These are phyloP conservation scores for Lachnellula arida DNA, from an alignment of 2,329 filamentous ascomycete genomes.

Conservation along the genomic window DNA sequence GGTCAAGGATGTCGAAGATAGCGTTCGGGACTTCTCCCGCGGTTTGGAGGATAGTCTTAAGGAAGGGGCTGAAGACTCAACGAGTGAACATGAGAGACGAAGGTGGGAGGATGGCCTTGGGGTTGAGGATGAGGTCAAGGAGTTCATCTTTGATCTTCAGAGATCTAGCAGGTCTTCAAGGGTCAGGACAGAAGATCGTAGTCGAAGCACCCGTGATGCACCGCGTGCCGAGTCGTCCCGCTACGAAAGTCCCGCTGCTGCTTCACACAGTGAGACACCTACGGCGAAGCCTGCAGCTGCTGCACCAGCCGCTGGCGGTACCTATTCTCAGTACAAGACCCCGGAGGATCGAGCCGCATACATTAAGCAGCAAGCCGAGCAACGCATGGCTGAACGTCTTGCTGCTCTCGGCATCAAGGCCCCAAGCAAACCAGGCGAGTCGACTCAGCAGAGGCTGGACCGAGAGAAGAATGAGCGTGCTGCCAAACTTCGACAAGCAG, in stretches of 20 bases:
- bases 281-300: slow-evolving; percentile 45
- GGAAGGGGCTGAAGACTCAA: slow-evolving; percentile 68
- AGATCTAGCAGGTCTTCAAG: slow-evolving; percentile 75
- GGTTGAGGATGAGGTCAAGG: slow-evolving; percentile 92
- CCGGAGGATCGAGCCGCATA: slow-evolving; percentile 92
- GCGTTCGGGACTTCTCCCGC: slow-evolving; percentile 80
- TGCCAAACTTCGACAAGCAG: slow-evolving; percentile 80
- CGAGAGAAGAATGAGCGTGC: slow-evolving; percentile 84
- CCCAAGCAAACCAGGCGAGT: slow-evolving; percentile 73
- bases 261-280: slow-evolving; percentile 27
- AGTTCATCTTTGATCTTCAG: slow-evolving; percentile 97
- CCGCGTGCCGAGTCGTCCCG: slow-evolving; percentile 35
- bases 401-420: slow-evolving; percentile 90
- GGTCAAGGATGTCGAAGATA: slow-evolving; percentile 95
- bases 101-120: slow-evolving; percentile 95
- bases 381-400: slow-evolving; percentile 92
- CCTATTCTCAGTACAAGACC: slow-evolving; percentile 81
- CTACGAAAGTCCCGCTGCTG: slow-evolving; percentile 34
- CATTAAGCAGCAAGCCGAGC: slow-evolving; percentile 95
- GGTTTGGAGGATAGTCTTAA: slow-evolving; percentile 85
- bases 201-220: slow-evolving; percentile 33
- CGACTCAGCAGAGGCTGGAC: slow-evolving; percentile 76
- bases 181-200: slow-evolving; percentile 55
- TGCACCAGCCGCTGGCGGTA: slow-evolving; percentile 49
- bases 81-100: slow-evolving; percentile 82